Evolutionary conservation across 441 rosid genomes (phyloP).

Genomic region (Arabidopsis lyrata): DNA sequence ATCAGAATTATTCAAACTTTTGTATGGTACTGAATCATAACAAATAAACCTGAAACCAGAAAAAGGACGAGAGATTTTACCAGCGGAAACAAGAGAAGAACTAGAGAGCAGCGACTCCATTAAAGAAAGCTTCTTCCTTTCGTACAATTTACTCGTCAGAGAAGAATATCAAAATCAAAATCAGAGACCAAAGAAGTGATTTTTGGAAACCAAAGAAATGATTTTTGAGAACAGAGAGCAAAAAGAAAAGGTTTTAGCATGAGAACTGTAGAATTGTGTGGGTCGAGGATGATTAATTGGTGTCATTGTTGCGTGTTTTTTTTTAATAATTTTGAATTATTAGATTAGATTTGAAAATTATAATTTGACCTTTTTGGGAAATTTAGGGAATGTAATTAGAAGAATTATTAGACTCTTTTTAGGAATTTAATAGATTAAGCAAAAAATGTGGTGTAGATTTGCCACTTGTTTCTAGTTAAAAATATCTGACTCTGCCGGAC

Average conservation of each 20-base stretch:
- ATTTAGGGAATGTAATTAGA: neutral
- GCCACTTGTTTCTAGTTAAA: slow-evolving; percentile 18
- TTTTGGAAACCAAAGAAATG: slow-evolving; percentile 8
- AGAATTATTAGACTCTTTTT: neutral
- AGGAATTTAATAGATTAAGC: neutral
- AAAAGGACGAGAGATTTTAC: slow-evolving; percentile 40
- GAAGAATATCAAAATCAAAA: neutral
- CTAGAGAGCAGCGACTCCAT: slow-evolving; percentile 70
- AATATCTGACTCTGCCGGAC: slow-evolving; percentile 3
- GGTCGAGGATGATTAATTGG: neutral
- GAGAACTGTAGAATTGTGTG: neutral
- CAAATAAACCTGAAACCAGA: slow-evolving; percentile 1
- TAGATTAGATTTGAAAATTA: neutral
- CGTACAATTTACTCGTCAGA: neutral
- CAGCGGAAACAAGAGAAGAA: slow-evolving; percentile 50
- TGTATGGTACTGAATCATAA: slow-evolving; percentile 18
- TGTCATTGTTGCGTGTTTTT: slow-evolving; percentile 18
- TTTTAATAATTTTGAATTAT: neutral
- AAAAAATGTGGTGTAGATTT: slow-evolving; percentile 36
- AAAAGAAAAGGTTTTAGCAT: neutral
- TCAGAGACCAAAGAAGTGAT: slow-evolving; percentile 19
- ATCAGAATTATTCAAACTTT: neutral
- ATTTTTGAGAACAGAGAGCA: slow-evolving; percentile 18
- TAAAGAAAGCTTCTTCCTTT: slow-evolving; percentile 18
- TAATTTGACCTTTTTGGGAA: neutral